A percentile compares a stretch with the other conserved stretches of the same genome.
phyloP scores from a whole-genome alignment of 768 basidiomycete genomes.

The Suillus subaureus region DNA sequence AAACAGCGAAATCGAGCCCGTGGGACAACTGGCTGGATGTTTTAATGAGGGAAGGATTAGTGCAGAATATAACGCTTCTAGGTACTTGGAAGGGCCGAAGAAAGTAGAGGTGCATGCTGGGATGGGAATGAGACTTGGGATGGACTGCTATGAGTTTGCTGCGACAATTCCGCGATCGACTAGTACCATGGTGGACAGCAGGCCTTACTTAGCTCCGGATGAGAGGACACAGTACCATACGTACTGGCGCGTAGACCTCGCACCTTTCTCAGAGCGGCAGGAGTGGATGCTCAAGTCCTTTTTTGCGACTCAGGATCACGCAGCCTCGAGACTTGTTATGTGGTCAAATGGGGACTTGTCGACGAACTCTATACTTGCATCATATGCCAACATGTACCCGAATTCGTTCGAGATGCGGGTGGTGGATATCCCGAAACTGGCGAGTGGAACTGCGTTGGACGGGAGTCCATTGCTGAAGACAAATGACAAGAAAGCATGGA shows the following conservation, averaged over 20 bases:
- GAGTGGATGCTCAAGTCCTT: conserved; percentile 92
- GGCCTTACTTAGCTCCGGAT: conserved; percentile 28
- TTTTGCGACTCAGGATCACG: conserved; percentile 85
- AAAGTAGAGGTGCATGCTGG: conserved; percentile 79
- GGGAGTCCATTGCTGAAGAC: conserved; percentile 61
- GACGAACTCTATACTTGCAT: conserved; percentile 54
- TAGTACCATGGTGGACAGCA: neutral
- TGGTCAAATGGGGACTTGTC: conserved; percentile 90
- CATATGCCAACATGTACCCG: conserved; percentile 65
- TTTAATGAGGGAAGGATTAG: conserved; percentile 66
- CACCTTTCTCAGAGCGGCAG: conserved; percentile 78
- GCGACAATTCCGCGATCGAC: conserved; percentile 62
- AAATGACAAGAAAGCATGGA: conserved; percentile 83
- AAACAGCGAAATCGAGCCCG: conserved; percentile 63
- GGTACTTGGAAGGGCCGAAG: conserved; percentile 64
- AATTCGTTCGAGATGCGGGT: conserved; percentile 69
- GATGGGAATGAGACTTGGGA: conserved; percentile 70
- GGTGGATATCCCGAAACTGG: conserved; percentile 68
- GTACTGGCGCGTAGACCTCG: conserved; percentile 93
- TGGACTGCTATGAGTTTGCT: conserved; percentile 94
- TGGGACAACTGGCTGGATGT: conserved; percentile 71
- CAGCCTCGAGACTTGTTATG: conserved; percentile 66
- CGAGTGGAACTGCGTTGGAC: conserved; percentile 76
- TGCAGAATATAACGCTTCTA: conserved; percentile 66
- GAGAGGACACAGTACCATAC: conserved; percentile 78